A percentile compares a stretch with the other conserved stretches of the same genome.
Conservation (phyloP, 768 basidiomycete species). For the Trametes gibbosa region DNA sequence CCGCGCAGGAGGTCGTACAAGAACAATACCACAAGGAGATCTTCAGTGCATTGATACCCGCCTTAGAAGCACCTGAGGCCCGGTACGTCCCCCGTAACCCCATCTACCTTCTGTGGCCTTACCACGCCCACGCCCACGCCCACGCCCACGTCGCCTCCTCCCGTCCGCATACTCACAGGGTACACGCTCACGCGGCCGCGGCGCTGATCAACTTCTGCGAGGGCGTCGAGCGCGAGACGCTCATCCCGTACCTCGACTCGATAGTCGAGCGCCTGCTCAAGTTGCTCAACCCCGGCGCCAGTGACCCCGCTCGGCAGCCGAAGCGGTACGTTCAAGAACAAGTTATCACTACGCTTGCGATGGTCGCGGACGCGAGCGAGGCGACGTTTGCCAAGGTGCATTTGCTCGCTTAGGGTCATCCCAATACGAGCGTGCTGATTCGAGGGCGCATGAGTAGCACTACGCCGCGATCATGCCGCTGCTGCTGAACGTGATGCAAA, state of each 20-base stretch:
- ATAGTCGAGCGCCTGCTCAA: slow-evolving; percentile 73
- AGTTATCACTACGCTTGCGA: slow-evolving; percentile 82
- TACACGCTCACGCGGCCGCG: slow-evolving; percentile 84
- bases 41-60: slow-evolving; percentile 66
- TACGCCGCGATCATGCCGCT: slow-evolving; percentile 81
- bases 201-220: slow-evolving; percentile 92
- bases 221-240: slow-evolving; percentile 70
- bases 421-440: neutral
- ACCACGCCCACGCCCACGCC: neutral
- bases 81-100: slow-evolving; percentile 39
- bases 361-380: slow-evolving; percentile 87
- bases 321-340: slow-evolving; percentile 82
- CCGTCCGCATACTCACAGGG: slow-evolving; percentile 40
- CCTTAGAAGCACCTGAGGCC: slow-evolving; percentile 73
- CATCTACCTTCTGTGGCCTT: neutral
- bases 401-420: neutral
- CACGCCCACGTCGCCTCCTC: neutral
- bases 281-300: slow-evolving; percentile 52
- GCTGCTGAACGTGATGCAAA: slow-evolving; percentile 68
- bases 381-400: slow-evolving; percentile 68
- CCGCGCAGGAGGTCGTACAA: slow-evolving; percentile 72
- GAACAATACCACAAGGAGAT: slow-evolving; percentile 64
- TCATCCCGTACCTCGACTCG: slow-evolving; percentile 75
- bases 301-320: slow-evolving; percentile 36
- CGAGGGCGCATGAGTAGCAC: slow-evolving; percentile 42